A percentile compares a stretch with the other conserved stretches of the same genome.
phyloP scores from a whole-genome alignment of 192 early-diverging fungal genomes.

The Coemansia sp. region DNA sequence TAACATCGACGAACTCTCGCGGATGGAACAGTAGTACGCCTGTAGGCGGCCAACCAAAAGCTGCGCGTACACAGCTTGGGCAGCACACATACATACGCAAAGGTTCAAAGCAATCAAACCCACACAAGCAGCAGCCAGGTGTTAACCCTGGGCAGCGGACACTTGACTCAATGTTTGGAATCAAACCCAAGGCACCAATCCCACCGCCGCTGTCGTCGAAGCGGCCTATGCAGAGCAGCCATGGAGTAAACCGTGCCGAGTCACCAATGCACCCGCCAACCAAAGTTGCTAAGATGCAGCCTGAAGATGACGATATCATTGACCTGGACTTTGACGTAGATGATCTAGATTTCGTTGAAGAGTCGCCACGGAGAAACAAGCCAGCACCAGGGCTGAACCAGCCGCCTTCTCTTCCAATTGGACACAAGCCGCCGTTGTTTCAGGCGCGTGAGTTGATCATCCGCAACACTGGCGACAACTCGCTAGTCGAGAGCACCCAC shows the following conservation, averaged over 20 bases:
- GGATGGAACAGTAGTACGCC: background rate
- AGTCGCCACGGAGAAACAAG: background rate
- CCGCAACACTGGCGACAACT: slow-evolving; percentile 40
- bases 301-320: slow-evolving; percentile 23
- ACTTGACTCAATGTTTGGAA: slow-evolving; percentile 38
- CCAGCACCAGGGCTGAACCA: background rate
- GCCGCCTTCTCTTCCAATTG: background rate
- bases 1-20: background rate
- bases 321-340: slow-evolving; percentile 22
- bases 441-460: slow-evolving; percentile 22
- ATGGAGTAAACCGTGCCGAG: background rate
- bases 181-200: background rate
- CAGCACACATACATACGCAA: background rate
- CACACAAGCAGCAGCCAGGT: background rate
- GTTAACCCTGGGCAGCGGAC: slow-evolving; percentile 29
- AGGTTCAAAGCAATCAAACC: background rate
- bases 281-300: slow-evolving; percentile 11
- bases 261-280: slow-evolving; percentile 13
- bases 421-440: slow-evolving; percentile 9
- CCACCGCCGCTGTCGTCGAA: slow-evolving; percentile 6
- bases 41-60: background rate
- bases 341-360: slow-evolving; percentile 16
- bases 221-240: slow-evolving; percentile 1
- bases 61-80: background rate
- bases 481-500: slow-evolving; percentile 35